Conservation (phyloP, 257 asterid genomes). For the Przewalskia tangutica region DNA sequence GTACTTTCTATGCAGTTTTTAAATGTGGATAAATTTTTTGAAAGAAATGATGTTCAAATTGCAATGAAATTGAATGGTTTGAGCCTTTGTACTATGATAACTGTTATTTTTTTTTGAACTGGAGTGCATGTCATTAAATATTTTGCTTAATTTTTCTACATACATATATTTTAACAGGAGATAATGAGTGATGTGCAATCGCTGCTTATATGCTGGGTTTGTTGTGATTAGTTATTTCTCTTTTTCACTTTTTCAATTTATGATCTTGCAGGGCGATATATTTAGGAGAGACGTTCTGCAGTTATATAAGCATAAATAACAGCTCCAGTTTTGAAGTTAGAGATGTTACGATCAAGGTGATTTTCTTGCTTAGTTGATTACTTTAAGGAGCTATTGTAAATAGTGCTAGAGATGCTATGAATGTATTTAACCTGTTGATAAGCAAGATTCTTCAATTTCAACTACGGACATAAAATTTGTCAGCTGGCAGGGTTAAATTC, state of each 20-base stretch:
- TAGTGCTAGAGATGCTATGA: not conserved
- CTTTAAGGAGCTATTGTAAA: not conserved
- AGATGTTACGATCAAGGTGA: conserved; percentile 83
- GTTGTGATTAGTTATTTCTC: not conserved
- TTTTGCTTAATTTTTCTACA: not conserved
- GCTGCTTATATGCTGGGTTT: not conserved
- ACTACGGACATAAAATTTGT: not conserved
- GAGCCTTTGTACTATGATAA: not conserved
- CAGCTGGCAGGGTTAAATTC: not conserved
- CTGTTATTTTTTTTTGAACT: not conserved
- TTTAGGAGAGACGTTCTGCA: conserved; percentile 98
- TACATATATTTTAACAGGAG: not conserved
- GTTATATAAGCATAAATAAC: conserved; percentile 91
- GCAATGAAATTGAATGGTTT: not conserved
- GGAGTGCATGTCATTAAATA: not conserved
- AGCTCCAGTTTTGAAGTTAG: conserved; percentile 81
- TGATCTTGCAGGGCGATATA: conserved; percentile 70
- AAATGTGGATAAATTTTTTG: not conserved
- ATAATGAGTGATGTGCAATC: not conserved
- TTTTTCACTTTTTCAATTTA: not conserved
- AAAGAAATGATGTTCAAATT: not conserved
- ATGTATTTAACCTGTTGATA: conserved; percentile 1
- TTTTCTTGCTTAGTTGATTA: not conserved
- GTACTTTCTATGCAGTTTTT: not conserved
- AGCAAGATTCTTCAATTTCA: not conserved